phyloP scores from a whole-genome alignment of 352 stramenopile genomes.

The Saprolegnia diclina region DNA sequence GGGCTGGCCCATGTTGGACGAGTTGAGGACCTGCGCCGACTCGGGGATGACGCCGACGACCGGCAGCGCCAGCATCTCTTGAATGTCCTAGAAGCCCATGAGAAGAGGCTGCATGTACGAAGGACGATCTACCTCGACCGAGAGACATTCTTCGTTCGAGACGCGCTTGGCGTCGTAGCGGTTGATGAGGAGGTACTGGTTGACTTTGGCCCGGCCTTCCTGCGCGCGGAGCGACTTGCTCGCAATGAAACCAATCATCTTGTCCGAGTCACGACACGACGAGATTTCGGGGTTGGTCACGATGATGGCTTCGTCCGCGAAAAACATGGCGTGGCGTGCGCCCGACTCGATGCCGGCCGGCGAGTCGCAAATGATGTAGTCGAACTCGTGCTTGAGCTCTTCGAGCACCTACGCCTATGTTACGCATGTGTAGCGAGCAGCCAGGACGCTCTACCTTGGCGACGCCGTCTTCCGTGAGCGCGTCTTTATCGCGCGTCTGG shows the following conservation, averaged over 20 bases:
- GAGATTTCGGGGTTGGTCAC: constrained; percentile 93
- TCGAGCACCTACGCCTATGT: constrained; percentile 55
- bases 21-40: constrained; percentile 85
- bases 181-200: constrained; percentile 86
- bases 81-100: constrained; percentile 57
- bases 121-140: constrained; percentile 51
- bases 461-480: constrained; percentile 84
- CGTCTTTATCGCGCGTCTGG: constrained; percentile 89
- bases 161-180: constrained; percentile 87
- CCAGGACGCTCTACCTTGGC: constrained; percentile 27
- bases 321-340: constrained; percentile 89
- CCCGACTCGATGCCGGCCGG: constrained; percentile 87
- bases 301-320: constrained; percentile 89
- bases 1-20: constrained; percentile 90
- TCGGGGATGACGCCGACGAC: constrained; percentile 90
- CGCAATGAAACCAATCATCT: constrained; percentile 94
- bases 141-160: constrained; percentile 85
- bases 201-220: constrained; percentile 63
- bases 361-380: constrained; percentile 89
- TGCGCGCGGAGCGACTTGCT: constrained; percentile 83
- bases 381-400: constrained; percentile 75
- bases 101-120: neutral
- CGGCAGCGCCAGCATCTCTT: constrained; percentile 88
- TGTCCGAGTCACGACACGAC: constrained; percentile 90
- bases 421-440: neutral